A percentile compares a stretch with the other conserved stretches of the same genome.
Evolutionary conservation across 1,284 basidiomycete species (phyloP).

Genomic region (Xanthoconium separans): DNA sequence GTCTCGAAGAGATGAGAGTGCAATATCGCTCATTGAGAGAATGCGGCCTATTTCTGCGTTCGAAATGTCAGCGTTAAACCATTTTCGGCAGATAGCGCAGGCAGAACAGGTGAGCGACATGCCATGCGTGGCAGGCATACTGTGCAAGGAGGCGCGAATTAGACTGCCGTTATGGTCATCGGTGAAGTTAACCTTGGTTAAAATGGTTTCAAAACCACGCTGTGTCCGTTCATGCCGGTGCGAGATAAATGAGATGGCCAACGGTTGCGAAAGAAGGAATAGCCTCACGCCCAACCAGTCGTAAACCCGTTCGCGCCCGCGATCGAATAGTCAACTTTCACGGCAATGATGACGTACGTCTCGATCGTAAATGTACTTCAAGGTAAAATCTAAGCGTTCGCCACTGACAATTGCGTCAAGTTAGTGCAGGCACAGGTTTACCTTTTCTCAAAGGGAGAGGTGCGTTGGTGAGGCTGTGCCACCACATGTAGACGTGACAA

Average conservation of each 20-base stretch:
- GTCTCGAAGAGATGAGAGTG: background rate
- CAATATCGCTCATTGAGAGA: background rate
- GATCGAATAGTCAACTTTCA: constrained; percentile 10
- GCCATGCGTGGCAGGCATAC: constrained; percentile 18
- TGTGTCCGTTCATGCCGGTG: constrained; percentile 13
- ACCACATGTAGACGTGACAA: constrained; percentile 13
- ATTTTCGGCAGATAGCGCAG: constrained; percentile 25
- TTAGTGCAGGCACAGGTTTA: constrained; percentile 14
- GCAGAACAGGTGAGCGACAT: constrained; percentile 18
- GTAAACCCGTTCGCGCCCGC: constrained; percentile 10
- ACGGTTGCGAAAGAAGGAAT: constrained; percentile 19
- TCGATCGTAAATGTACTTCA: constrained; percentile 13
- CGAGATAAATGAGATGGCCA: constrained; percentile 12
- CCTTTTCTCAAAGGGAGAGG: constrained; percentile 6
- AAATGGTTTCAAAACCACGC: constrained; percentile 16
- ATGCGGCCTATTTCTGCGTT: constrained; percentile 27
- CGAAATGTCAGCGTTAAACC: constrained; percentile 12
- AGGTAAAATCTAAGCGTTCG: constrained; percentile 25
- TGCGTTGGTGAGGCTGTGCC: constrained; percentile 13
- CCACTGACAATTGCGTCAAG: constrained; percentile 5
- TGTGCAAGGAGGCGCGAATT: constrained; percentile 15
- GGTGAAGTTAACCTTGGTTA: constrained; percentile 16
- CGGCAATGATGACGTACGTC: constrained; percentile 31
- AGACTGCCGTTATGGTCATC: constrained; percentile 24
- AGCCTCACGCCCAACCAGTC: constrained; percentile 14